These are phyloP conservation scores for Emergomyces pasteurianus DNA, from an alignment of 2,329 filamentous ascomycete species.

Conservation along the genomic window DNA sequence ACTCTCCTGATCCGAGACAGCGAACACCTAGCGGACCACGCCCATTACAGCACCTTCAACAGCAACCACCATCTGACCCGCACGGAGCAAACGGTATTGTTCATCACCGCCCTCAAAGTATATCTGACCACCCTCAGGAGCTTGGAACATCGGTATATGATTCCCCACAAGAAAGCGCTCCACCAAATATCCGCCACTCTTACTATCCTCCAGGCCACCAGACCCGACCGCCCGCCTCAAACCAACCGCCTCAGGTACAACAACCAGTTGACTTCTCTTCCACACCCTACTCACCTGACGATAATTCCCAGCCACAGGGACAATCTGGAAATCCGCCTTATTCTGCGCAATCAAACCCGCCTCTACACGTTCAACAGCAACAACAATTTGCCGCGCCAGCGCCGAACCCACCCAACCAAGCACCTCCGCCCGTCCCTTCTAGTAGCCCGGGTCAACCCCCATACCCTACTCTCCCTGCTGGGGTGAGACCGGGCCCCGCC, in stretches of 20 bases:
- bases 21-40: constrained; percentile 24
- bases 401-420: constrained; percentile 13
- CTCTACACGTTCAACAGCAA: constrained; percentile 12
- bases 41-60: constrained; percentile 36
- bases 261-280: constrained; percentile 25
- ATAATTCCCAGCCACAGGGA: constrained; percentile 12
- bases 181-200: constrained; percentile 20
- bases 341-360: constrained; percentile 15
- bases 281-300: constrained; percentile 28
- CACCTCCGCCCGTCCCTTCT: constrained; percentile 25
- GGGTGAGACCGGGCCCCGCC: constrained; percentile 11
- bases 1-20: constrained; percentile 30
- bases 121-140: constrained; percentile 62
- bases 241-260: constrained; percentile 20
- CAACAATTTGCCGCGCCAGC: constrained; percentile 18
- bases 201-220: constrained; percentile 18
- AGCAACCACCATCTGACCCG: constrained; percentile 39
- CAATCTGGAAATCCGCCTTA: constrained; percentile 12
- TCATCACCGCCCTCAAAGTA: constrained; percentile 52
- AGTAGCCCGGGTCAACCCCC: constrained; percentile 19
- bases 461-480: constrained; percentile 22
- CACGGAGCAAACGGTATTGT: constrained; percentile 25
- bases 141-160: constrained; percentile 67
- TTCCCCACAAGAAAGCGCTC: constrained; percentile 47
- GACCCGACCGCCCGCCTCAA: constrained; percentile 17